Percentiles rank a stretch among this genome's conserved stretches.
phyloP scores from a whole-genome alignment of 164 flowering plant species.

The Sedum album region DNA sequence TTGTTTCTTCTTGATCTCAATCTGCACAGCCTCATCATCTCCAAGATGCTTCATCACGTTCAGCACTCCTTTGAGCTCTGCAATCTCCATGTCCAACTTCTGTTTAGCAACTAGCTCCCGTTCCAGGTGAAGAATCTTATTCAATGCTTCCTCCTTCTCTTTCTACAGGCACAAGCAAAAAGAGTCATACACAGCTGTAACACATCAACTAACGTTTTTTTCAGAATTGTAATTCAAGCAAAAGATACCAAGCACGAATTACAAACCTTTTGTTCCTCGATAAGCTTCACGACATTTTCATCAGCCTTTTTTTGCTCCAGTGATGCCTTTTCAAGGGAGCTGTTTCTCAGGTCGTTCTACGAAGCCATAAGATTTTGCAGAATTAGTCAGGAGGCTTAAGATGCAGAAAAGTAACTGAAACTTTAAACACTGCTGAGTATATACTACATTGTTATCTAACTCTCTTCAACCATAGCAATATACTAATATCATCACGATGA shows the following conservation, averaged over 20 bases:
- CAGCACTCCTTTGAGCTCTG: conserved; percentile 53
- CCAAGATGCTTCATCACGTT: conserved; percentile 58
- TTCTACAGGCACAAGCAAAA: conserved; percentile 28
- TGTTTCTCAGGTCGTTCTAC: conserved; percentile 41
- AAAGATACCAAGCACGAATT: background rate
- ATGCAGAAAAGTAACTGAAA: background rate
- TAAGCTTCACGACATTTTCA: conserved; percentile 48
- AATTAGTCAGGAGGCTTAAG: background rate
- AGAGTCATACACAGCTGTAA: background rate
- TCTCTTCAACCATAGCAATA: background rate
- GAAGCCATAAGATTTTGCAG: conserved; percentile 11
- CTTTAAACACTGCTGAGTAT: background rate
- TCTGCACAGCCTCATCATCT: conserved; percentile 42
- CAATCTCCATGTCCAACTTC: conserved; percentile 58
- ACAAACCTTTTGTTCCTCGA: conserved; percentile 55
- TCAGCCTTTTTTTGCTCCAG: conserved; percentile 57
- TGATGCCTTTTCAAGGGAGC: conserved; percentile 42
- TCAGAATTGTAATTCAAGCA: too few relatives aligned
- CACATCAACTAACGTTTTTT: too few relatives aligned
- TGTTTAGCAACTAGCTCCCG: conserved; percentile 52
- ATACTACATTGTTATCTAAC: background rate
- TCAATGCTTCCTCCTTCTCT: conserved; percentile 50
- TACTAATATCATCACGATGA: too few relatives aligned
- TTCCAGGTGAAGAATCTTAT: conserved; percentile 39
- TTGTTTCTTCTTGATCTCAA: conserved; percentile 39